Percentiles rank a stretch among this genome's conserved stretches.
Evolutionary conservation across 2,329 filamentous ascomycete species (phyloP).

Genomic region (Exophiala spinifera): DNA sequence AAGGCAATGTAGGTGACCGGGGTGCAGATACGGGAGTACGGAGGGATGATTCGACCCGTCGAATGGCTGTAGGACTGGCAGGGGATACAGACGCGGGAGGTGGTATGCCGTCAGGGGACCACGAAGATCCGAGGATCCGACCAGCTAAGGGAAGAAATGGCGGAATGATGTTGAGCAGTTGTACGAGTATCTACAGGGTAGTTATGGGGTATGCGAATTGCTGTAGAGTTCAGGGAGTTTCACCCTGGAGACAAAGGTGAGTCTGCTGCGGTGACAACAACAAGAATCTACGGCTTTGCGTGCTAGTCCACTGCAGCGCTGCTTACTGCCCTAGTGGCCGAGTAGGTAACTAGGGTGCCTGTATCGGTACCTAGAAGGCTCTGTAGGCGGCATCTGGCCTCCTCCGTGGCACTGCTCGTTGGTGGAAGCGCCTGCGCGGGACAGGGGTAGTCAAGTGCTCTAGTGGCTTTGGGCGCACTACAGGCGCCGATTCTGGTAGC

Average conservation of each 20-base stretch:
- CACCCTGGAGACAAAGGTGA: not conserved
- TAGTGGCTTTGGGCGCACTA: not conserved
- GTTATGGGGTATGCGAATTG: not conserved
- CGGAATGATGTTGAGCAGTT: not conserved
- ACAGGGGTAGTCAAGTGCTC: not conserved
- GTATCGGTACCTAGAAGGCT: not conserved
- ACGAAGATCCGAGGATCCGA: slow-evolving; percentile 12
- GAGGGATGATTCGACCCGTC: slow-evolving; percentile 1
- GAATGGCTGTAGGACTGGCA: slow-evolving; percentile 4
- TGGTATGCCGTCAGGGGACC: slow-evolving; percentile 22
- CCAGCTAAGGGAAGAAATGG: slow-evolving; percentile 1
- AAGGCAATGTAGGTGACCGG: not conserved
- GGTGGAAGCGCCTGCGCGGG: not conserved
- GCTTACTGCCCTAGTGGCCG: no score
- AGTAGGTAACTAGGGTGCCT: no score
- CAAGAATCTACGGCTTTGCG: not conserved
- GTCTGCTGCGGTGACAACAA: not conserved
- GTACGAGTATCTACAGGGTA: no score
- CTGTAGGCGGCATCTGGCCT: not conserved
- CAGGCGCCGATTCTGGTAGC: not conserved
- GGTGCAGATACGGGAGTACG: not conserved
- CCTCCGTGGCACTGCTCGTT: not conserved
- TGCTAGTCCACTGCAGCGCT: no score
- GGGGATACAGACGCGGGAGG: slow-evolving; percentile 10
- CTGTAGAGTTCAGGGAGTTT: not conserved